Conservation (phyloP, 1,284 basidiomycete genomes). For the Ganoderma multipileum region DNA sequence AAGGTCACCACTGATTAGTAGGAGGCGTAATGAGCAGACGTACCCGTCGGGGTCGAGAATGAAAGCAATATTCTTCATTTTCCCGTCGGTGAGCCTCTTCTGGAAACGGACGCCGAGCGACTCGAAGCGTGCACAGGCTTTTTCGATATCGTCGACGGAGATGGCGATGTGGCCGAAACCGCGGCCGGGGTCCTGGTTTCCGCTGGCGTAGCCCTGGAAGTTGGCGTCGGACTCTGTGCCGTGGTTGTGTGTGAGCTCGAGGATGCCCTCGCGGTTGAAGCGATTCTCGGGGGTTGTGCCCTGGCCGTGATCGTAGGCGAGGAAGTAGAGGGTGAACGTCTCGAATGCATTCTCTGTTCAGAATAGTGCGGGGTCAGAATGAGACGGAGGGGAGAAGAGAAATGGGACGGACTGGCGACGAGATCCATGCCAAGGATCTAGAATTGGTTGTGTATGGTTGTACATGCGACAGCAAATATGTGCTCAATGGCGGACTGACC, state of each 20-base stretch:
- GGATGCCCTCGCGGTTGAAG: slow-evolving; percentile 76
- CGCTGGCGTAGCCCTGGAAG: slow-evolving; percentile 84
- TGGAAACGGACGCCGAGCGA: slow-evolving; percentile 86
- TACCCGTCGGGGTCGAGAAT: slow-evolving; percentile 81
- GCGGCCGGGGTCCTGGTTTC: slow-evolving; percentile 84
- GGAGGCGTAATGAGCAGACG: neutral
- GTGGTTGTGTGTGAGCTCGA: slow-evolving; percentile 91
- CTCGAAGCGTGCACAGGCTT: slow-evolving; percentile 87
- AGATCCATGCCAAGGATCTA: slow-evolving; percentile 89
- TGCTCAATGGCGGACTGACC: slow-evolving; percentile 37
- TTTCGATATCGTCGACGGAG: slow-evolving; percentile 84
- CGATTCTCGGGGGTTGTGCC: slow-evolving; percentile 50
- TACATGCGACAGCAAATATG: neutral
- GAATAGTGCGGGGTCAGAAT: slow-evolving; percentile 3
- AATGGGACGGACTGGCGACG: slow-evolving; percentile 55
- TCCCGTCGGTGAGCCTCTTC: slow-evolving; percentile 87
- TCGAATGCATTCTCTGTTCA: slow-evolving; percentile 53
- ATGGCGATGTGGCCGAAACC: slow-evolving; percentile 92
- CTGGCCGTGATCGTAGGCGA: slow-evolving; percentile 72
- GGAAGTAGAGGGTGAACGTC: slow-evolving; percentile 84
- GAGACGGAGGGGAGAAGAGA: slow-evolving; percentile 5
- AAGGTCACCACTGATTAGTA: neutral
- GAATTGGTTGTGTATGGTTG: slow-evolving; percentile 6
- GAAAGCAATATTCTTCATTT: slow-evolving; percentile 89
- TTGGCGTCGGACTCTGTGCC: slow-evolving; percentile 83